Conservation (phyloP, 192 early-diverging fungal species). For the Coemansia sp. region DNA sequence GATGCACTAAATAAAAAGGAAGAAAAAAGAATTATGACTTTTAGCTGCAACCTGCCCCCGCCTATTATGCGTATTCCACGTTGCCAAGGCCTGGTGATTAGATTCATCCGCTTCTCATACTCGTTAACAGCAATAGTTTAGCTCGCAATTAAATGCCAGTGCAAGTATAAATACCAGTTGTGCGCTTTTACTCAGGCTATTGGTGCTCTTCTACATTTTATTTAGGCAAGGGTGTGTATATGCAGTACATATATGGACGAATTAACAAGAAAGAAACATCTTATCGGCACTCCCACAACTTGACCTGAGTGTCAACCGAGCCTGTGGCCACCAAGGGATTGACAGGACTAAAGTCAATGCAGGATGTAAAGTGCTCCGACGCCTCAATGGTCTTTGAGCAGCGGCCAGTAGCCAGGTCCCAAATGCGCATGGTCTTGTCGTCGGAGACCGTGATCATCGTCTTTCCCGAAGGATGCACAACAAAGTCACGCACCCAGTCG, state of each 20-base stretch:
- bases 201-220: too few species aligned
- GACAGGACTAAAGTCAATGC: constrained; percentile 67
- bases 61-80: too few species aligned
- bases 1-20: too few species aligned
- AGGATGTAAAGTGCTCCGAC: constrained; percentile 86
- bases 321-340: constrained; percentile 81
- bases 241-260: too few species aligned
- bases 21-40: not conserved
- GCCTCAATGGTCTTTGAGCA: constrained; percentile 82
- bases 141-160: too few species aligned
- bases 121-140: too few species aligned
- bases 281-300: constrained; percentile 69
- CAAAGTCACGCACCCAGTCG: constrained; percentile 87
- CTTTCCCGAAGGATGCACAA: constrained; percentile 81
- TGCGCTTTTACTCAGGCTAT: too few species aligned
- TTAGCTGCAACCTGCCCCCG: not conserved
- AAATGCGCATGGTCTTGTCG: constrained; percentile 86
- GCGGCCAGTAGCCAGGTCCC: constrained; percentile 83
- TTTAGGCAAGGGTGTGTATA: too few species aligned
- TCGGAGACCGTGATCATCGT: constrained; percentile 80
- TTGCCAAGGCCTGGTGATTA: too few species aligned
- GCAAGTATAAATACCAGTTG: too few species aligned
- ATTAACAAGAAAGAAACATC: not conserved
- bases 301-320: constrained; percentile 74
- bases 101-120: too few species aligned